Evolutionary conservation across 345 rosid genomes (phyloP).

Genomic region (Euphorbia peplus): DNA sequence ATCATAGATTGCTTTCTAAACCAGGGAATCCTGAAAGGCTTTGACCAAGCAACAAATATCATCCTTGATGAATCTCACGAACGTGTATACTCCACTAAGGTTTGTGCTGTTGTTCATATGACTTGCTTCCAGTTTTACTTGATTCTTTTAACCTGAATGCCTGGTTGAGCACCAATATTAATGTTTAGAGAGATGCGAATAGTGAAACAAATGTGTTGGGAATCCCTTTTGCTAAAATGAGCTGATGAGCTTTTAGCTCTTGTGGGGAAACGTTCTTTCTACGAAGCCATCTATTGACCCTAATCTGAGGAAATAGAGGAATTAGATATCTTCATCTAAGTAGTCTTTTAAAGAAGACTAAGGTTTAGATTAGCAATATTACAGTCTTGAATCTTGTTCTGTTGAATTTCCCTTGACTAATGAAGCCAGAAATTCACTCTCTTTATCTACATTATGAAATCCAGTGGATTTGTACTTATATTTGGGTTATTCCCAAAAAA

Average conservation of each 20-base stretch:
- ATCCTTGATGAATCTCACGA: slow-evolving; percentile 92
- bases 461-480: not conserved
- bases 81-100: slow-evolving; percentile 89
- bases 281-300: no score
- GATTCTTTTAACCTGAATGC: not conserved
- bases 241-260: not conserved
- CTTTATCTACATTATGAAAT: not conserved
- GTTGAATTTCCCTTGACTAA: no score
- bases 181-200: not conserved
- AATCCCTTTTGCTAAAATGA: not conserved
- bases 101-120: slow-evolving; percentile 14
- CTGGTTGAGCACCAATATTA: not conserved
- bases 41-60: slow-evolving; percentile 88
- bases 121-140: not conserved
- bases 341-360: not conserved
- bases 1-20: not conserved
- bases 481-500: not conserved
- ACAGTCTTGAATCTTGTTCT: no score
- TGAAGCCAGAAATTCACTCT: not conserved
- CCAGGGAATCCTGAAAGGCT: slow-evolving; percentile 77
- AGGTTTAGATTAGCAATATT: not conserved
- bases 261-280: not conserved
- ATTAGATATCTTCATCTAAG: no score
- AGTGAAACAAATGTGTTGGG: not conserved
- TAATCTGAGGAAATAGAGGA: no score